Conservation (phyloP, 2,329 filamentous ascomycete species). For the Clonostachys rosea region DNA sequence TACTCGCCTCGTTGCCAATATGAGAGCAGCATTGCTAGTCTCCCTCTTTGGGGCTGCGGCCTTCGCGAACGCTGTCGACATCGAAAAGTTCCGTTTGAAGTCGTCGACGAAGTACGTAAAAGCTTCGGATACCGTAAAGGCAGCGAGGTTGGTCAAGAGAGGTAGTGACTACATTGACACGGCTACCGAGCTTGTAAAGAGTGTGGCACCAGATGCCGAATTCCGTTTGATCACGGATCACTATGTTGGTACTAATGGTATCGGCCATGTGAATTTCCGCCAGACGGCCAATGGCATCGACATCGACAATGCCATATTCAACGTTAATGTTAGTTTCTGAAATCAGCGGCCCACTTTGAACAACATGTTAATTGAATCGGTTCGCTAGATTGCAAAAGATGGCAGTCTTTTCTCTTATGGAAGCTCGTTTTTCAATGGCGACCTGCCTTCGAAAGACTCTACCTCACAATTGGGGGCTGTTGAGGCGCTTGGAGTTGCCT, state of each 20-base stretch:
- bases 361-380: neutral
- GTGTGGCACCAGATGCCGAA: constrained; percentile 16
- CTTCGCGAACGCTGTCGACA: too few species aligned
- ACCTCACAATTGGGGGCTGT: constrained; percentile 29
- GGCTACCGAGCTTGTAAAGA: constrained; percentile 36
- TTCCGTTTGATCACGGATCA: constrained; percentile 42
- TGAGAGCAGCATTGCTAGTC: too few species aligned
- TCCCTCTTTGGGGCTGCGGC: too few species aligned
- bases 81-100: too few species aligned
- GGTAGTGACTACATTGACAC: constrained; percentile 30
- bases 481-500: constrained; percentile 27
- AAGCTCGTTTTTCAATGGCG: constrained; percentile 29
- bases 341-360: neutral
- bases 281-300: constrained; percentile 48
- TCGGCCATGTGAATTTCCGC: constrained; percentile 50
- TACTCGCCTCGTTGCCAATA: too few species aligned
- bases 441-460: constrained; percentile 23
- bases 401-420: constrained; percentile 50
- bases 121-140: too few species aligned
- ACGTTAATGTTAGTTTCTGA: constrained; percentile 42
- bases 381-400: constrained; percentile 33
- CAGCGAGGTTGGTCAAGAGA: too few species aligned
- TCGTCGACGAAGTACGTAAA: too few species aligned
- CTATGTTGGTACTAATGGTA: constrained; percentile 45
- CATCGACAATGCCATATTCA: constrained; percentile 50